phyloP scores from a whole-genome alignment of 768 basidiomycete species.

The Hydnomerulius pinastri region DNA sequence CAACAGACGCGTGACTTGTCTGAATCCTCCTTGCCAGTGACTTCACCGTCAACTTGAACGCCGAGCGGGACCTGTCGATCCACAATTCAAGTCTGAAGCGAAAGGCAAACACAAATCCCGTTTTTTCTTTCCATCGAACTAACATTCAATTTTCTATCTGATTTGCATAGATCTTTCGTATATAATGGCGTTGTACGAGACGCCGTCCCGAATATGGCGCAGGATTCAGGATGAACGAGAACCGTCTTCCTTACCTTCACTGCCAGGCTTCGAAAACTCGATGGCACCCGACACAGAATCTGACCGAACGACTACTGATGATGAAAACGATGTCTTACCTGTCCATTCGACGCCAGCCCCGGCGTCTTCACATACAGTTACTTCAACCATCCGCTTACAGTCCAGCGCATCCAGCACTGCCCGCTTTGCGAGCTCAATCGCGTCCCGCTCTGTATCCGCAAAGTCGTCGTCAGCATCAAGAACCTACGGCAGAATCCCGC shows the following conservation, averaged over 20 bases:
- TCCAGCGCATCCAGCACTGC: slow-evolving; percentile 50
- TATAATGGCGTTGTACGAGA: slow-evolving; percentile 62
- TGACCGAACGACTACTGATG: slow-evolving; percentile 40
- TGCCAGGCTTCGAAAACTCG: slow-evolving; percentile 72
- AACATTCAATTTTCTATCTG: neutral
- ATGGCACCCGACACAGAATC: slow-evolving; percentile 39
- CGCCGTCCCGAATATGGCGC: slow-evolving; percentile 83
- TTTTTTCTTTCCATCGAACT: neutral
- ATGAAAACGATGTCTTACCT: slow-evolving; percentile 49
- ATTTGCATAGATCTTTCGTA: neutral
- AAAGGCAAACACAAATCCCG: neutral
- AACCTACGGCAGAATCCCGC: slow-evolving; percentile 32
- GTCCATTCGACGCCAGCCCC: slow-evolving; percentile 69
- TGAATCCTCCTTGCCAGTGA: neutral
- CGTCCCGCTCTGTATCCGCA: slow-evolving; percentile 40
- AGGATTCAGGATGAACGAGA: slow-evolving; percentile 78
- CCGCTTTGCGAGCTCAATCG: slow-evolving; percentile 55
- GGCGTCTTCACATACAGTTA: slow-evolving; percentile 49
- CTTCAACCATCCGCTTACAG: slow-evolving; percentile 52
- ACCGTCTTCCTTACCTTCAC: slow-evolving; percentile 80
- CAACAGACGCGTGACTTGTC: slow-evolving; percentile 21
- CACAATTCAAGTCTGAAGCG: neutral
- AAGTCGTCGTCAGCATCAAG: slow-evolving; percentile 38
- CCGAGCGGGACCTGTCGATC: neutral
- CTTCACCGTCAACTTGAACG: no score